phyloP scores from a whole-genome alignment of 129 eudicot species.

The Erigeron canadensis region DNA sequence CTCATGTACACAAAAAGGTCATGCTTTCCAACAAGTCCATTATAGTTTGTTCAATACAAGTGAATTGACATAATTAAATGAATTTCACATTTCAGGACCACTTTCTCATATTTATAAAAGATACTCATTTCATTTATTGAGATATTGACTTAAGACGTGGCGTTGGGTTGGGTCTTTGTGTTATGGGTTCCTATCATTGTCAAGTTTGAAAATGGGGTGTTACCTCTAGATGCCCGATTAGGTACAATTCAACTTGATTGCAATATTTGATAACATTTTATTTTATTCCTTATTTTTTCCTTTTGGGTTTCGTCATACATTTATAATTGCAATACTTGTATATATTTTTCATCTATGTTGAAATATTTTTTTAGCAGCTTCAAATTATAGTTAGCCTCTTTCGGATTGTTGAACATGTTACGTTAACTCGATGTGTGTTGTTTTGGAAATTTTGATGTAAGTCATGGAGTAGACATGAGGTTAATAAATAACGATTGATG shows the following conservation, averaged over 20 bases:
- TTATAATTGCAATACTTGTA: too few species aligned
- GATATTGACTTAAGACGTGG: conserved; percentile 25
- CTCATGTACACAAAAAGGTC: too few species aligned
- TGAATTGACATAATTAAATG: conserved; percentile 9
- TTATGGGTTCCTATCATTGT: conserved; percentile 16
- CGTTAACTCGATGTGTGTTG: too few species aligned
- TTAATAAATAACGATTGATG: conserved; percentile 7
- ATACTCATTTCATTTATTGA: conserved; percentile 18
- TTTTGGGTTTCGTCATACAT: too few species aligned
- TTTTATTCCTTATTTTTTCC: too few species aligned
- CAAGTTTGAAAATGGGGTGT: conserved; percentile 14
- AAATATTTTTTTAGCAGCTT: too few species aligned
- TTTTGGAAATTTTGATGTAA: neutral
- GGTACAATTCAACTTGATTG: conserved; percentile 6
- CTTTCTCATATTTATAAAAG: conserved; percentile 1
- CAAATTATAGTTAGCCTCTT: too few species aligned
- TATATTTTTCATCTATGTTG: too few species aligned
- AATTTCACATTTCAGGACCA: conserved; percentile 21
- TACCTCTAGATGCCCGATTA: neutral
- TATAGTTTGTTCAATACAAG: neutral
- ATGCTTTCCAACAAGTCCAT: too few species aligned
- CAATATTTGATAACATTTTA: neutral
- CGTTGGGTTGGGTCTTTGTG: conserved; percentile 20
- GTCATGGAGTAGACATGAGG: conserved; percentile 13
- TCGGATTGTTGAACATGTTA: too few species aligned